Conservation (phyloP, 345 rosid species). For the Brassica juncea region DNA sequence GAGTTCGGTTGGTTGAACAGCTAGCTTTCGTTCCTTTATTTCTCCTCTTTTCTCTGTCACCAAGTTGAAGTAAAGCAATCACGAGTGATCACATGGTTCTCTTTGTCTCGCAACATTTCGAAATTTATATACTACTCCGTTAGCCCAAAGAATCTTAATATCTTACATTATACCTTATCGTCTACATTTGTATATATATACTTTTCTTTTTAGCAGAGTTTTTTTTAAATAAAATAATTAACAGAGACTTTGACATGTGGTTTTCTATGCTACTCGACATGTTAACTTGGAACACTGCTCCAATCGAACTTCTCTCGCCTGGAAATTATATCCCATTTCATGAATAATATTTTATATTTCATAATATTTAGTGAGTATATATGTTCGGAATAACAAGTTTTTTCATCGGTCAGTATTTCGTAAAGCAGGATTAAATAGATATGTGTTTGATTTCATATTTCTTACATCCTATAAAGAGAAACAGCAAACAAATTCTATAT, state of each 20-base stretch:
- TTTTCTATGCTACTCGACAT: too few relatives aligned
- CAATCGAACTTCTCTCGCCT: neutral
- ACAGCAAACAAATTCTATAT: too few relatives aligned
- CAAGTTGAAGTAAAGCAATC: slow-evolving; percentile 34
- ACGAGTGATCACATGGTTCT: slow-evolving; percentile 37
- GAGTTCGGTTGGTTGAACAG: slow-evolving; percentile 23
- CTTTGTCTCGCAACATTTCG: slow-evolving; percentile 17
- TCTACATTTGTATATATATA: neutral
- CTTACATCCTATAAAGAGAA: too few relatives aligned
- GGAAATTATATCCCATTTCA: neutral
- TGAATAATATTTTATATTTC: too few relatives aligned
- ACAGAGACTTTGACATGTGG: too few relatives aligned
- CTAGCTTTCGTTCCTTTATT: neutral
- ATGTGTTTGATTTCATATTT: too few relatives aligned
- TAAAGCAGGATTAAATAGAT: too few relatives aligned
- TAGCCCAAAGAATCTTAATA: slow-evolving; percentile 22
- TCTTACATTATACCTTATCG: slow-evolving; percentile 21
- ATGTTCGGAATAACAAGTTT: too few relatives aligned
- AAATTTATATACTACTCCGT: slow-evolving; percentile 13
- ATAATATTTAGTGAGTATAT: too few relatives aligned
- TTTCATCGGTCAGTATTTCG: too few relatives aligned
- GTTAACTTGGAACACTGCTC: neutral
- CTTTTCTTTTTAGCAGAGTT: too few relatives aligned
- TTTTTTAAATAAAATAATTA: too few relatives aligned
- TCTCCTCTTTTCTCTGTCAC: slow-evolving; percentile 5